Evolutionary conservation across 495 filamentous ascomycete species (phyloP).

Genomic region (Penicillium cinerascens): DNA sequence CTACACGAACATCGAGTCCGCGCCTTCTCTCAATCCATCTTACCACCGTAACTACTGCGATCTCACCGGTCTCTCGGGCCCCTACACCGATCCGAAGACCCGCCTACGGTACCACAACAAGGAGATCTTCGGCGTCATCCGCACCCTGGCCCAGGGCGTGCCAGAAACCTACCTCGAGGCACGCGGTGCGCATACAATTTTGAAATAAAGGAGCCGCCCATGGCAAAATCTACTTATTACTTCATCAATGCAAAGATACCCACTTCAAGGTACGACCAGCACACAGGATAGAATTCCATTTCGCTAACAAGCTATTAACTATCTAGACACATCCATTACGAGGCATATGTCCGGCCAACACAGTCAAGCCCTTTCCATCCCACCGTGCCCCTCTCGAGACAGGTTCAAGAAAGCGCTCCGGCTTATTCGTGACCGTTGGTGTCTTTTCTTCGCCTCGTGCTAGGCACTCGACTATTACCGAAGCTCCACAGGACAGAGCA

Average conservation of each 20-base stretch:
- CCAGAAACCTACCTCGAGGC: slow-evolving; percentile 86
- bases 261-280: neutral
- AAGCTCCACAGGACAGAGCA: slow-evolving; percentile 40
- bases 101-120: slow-evolving; percentile 82
- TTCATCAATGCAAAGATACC: neutral
- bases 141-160: slow-evolving; percentile 69
- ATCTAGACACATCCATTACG: slow-evolving; percentile 2
- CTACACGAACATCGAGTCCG: slow-evolving; percentile 92
- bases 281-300: neutral
- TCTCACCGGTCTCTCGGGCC: slow-evolving; percentile 81
- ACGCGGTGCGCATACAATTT: slow-evolving; percentile 83
- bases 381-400: slow-evolving; percentile 70
- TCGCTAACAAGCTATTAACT: neutral
- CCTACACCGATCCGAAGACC: slow-evolving; percentile 92
- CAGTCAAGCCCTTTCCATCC: slow-evolving; percentile 89
- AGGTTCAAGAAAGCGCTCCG: slow-evolving; percentile 83
- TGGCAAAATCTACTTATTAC: neutral
- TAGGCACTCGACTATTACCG: slow-evolving; percentile 51
- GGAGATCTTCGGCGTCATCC: slow-evolving; percentile 81
- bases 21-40: slow-evolving; percentile 72
- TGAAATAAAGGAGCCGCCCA: slow-evolving; percentile 60
- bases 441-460: slow-evolving; percentile 53
- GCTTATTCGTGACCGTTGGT: slow-evolving; percentile 82
- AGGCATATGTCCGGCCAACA: slow-evolving; percentile 58
- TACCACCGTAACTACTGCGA: slow-evolving; percentile 86